phyloP scores from a whole-genome alignment of 805 yeast species.

The Metschnikowia reukaufii region DNA sequence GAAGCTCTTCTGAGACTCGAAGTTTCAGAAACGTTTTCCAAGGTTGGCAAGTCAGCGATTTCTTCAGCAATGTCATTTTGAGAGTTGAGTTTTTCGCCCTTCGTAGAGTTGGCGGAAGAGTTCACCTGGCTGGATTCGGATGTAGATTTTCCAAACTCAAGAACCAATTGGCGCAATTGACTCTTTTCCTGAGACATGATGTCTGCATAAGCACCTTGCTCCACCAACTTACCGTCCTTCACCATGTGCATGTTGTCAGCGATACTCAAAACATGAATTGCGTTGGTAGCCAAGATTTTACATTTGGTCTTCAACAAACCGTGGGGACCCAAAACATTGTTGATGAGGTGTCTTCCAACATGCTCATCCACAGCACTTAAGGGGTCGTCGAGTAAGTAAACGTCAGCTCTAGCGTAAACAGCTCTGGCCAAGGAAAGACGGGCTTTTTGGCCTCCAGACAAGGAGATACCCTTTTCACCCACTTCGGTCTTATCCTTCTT shows the following conservation, averaged over 20 bases:
- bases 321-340: conserved; percentile 75
- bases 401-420: conserved; percentile 90
- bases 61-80: conserved; percentile 18
- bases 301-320: conserved; percentile 78
- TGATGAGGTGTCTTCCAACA: conserved; percentile 83
- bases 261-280: conserved; percentile 73
- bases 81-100: conserved; percentile 19
- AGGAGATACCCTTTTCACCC: conserved; percentile 95
- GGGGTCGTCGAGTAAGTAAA: conserved; percentile 87
- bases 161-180: conserved; percentile 52
- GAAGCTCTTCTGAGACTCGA: conserved; percentile 65
- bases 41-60: conserved; percentile 18
- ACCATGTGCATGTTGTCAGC: conserved; percentile 73
- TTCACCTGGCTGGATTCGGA: conserved; percentile 17
- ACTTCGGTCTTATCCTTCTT: conserved; percentile 91
- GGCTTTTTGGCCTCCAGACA: conserved; percentile 98
- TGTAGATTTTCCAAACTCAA: conserved; percentile 59
- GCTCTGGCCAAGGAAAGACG: conserved; percentile 93
- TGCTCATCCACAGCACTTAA: conserved; percentile 97
- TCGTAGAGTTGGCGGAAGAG: conserved; percentile 21
- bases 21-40: conserved; percentile 28
- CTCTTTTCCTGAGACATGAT: conserved; percentile 48
- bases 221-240: conserved; percentile 64
- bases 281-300: conserved; percentile 81
- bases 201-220: conserved; percentile 61